These are phyloP conservation scores for Udeniomyces megalosporus DNA, from an alignment of 768 basidiomycete species.

Conservation along the genomic window DNA sequence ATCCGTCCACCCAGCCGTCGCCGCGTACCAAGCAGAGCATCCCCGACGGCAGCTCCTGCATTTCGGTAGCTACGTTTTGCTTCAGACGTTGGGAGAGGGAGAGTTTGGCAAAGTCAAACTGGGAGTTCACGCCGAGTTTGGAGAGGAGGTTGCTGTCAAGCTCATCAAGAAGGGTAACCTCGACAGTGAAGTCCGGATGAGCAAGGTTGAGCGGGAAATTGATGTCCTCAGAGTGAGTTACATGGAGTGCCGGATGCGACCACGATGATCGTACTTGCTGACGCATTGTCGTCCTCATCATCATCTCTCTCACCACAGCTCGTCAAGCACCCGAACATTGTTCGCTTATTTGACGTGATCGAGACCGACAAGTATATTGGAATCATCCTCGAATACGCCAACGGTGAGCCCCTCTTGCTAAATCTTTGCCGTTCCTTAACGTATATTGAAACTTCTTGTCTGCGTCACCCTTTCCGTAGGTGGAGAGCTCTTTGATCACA, in stretches of 20 bases:
- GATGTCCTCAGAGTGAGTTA: slow-evolving; percentile 75
- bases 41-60: slow-evolving; percentile 30
- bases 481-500: slow-evolving; percentile 97
- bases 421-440: neutral
- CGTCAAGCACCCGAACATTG: slow-evolving; percentile 94
- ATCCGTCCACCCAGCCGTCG: slow-evolving; percentile 29
- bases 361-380: slow-evolving; percentile 99
- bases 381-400: slow-evolving; percentile 95
- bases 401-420: slow-evolving; percentile 37
- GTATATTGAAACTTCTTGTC: neutral
- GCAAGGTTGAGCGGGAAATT: slow-evolving; percentile 93
- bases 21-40: slow-evolving; percentile 27
- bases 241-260: neutral
- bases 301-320: slow-evolving; percentile 36
- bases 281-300: neutral
- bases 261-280: neutral
- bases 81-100: slow-evolving; percentile 94
- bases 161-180: slow-evolving; percentile 84
- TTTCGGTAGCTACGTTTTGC: slow-evolving; percentile 85
- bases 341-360: slow-evolving; percentile 92
- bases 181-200: slow-evolving; percentile 62
- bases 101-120: slow-evolving; percentile 98
- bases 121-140: slow-evolving; percentile 83
- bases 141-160: slow-evolving; percentile 97
- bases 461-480: slow-evolving; percentile 21